Percentiles rank a stretch among this genome's conserved stretches.
phyloP scores from a whole-genome alignment of 2,329 filamentous ascomycete genomes.

The Penicillium occitanis region DNA sequence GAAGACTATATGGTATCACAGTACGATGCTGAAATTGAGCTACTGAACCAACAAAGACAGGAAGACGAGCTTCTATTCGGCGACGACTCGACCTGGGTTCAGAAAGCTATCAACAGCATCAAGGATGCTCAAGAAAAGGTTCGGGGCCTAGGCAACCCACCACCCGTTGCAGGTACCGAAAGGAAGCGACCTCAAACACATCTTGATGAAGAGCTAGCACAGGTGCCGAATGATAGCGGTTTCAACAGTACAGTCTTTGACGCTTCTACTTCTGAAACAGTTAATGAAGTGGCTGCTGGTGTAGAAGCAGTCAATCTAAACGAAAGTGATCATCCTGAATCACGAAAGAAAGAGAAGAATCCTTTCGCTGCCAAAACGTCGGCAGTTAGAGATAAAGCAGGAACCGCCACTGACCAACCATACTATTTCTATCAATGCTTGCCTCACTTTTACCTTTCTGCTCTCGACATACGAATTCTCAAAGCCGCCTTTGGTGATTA shows the following conservation, averaged over 20 bases:
- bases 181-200: conserved; percentile 49
- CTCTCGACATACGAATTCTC: conserved; percentile 86
- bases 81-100: conserved; percentile 89
- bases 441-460: conserved; percentile 84
- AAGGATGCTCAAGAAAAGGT: conserved; percentile 73
- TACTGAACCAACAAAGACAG: conserved; percentile 72
- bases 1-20: conserved; percentile 82
- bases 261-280: neutral
- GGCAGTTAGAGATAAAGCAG: conserved; percentile 37
- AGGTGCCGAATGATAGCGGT: conserved; percentile 21
- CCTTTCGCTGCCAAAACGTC: conserved; percentile 15
- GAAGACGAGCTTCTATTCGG: conserved; percentile 91
- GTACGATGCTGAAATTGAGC: conserved; percentile 74
- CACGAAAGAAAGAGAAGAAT: conserved; percentile 28
- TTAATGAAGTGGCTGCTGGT: conserved; percentile 27
- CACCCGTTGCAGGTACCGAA: conserved; percentile 53
- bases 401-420: conserved; percentile 50
- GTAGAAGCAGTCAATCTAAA: conserved; percentile 28
- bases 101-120: conserved; percentile 75
- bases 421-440: conserved; percentile 89
- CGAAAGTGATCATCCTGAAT: conserved; percentile 23
- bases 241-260: neutral
- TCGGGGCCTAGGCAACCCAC: conserved; percentile 65
- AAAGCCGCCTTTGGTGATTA: conserved; percentile 87
- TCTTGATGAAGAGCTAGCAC: conserved; percentile 48